Evolutionary conservation across 345 rosid genomes (phyloP).

Genomic region (Firmiana major): DNA sequence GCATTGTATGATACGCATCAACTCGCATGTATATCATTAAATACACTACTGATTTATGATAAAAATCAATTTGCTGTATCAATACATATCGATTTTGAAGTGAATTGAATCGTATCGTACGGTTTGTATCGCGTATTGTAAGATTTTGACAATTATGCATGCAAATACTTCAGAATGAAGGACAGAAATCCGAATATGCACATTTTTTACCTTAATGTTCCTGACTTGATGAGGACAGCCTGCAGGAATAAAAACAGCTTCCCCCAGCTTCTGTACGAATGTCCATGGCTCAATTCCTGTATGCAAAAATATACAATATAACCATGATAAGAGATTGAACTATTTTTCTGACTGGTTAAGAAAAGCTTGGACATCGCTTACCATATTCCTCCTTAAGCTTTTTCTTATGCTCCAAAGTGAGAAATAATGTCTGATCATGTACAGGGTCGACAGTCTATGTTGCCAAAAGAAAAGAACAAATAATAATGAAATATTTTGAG

Average conservation of each 20-base stretch:
- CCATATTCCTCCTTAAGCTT: constrained; percentile 80
- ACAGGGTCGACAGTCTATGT: constrained; percentile 64
- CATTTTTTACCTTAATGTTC: constrained; percentile 44
- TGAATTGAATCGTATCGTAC: too few species aligned
- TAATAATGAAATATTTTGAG: neutral
- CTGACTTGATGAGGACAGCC: constrained; percentile 73
- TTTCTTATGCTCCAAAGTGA: constrained; percentile 51
- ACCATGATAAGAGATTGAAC: neutral
- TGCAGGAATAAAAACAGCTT: constrained; percentile 64
- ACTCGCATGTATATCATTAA: too few species aligned
- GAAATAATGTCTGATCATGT: constrained; percentile 63
- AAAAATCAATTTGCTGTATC: too few species aligned
- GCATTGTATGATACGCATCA: too few species aligned
- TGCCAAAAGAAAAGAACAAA: neutral
- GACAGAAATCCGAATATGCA: neutral
- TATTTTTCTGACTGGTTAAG: neutral
- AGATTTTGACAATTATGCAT: too few species aligned
- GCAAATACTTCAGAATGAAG: neutral
- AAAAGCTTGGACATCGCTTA: constrained; percentile 5
- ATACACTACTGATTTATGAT: too few species aligned
- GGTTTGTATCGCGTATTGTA: too few species aligned
- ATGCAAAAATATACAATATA: neutral
- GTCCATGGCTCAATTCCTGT: constrained; percentile 70
- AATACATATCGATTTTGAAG: too few species aligned
- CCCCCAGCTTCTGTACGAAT: constrained; percentile 55